Evolutionary conservation across 441 rosid genomes (phyloP), one percentile per base, ranked within the genome.

Genomic region (Croton laevigatus): DNA sequence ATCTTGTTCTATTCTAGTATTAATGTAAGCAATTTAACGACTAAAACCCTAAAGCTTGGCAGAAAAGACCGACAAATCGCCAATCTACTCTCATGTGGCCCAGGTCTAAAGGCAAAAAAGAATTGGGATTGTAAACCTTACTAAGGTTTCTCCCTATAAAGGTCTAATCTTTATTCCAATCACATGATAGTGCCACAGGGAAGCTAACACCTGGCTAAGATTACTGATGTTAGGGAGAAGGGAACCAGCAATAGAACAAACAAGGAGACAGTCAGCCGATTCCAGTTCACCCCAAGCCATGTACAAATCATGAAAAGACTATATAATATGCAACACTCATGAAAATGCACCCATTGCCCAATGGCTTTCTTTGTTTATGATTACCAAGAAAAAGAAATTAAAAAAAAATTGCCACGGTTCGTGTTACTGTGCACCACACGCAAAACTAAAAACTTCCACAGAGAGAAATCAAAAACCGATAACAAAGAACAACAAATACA

Each of bases 221-320:
- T 77, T 59, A 59, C 65, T 72, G 11, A 70, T 85, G 87, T 78
- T 75, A 85, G 87, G 78, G 77, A 77, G 83, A 83, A 88, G 92
- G 97, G 81, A 88, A 91, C 91, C 91, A 78, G 54, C 20, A 71
- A 83, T 82, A 80, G 73, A 83, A 85, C 91, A 88, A 61, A 73
- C 79, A 71, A 79, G 90, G 89, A 83, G 97, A 92, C 97, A 91
- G 73, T 71, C 76, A 81, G 83, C 83, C 78, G 79, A 82, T 77
- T 70, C 68, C 62, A 71, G 77, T 73, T 85, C 89, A 75, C 85
- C 61, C 14, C 54, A 78, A 81, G 80, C 85, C 87, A 86, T 76
- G 83, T 86, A 79, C 55, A 78, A 75, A 77, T 75, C 85, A 75
- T 68, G 32, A 73, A 66, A 73, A 65, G 37, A 65, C 19, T 40